These are phyloP conservation scores for Penicillium vulpinum DNA, from an alignment of 2,329 filamentous ascomycete species.

Conservation along the genomic window DNA sequence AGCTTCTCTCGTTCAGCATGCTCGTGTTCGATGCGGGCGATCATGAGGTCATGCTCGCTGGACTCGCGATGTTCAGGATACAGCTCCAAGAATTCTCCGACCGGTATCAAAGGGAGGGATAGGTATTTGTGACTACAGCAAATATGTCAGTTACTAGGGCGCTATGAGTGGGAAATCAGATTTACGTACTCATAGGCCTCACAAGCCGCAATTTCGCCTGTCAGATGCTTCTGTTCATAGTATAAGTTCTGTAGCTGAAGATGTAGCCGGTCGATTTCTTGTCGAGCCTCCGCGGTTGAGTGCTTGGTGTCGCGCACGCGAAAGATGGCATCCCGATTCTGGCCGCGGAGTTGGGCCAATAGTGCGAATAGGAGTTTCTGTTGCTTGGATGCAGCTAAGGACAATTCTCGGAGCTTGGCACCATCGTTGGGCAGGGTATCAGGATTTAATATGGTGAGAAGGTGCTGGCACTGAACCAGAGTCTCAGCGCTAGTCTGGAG, in stretches of 20 bases:
- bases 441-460: constrained; percentile 58
- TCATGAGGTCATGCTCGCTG: constrained; percentile 80
- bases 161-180: neutral
- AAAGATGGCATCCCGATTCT: constrained; percentile 80
- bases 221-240: constrained; percentile 90
- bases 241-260: constrained; percentile 93
- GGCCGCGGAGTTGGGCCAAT: constrained; percentile 74
- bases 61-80: constrained; percentile 73
- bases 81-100: constrained; percentile 74
- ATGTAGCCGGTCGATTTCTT: constrained; percentile 88
- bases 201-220: constrained; percentile 86
- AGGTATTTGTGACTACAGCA: constrained; percentile 70
- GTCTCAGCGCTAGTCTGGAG: constrained; percentile 72
- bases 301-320: constrained; percentile 82
- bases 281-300: constrained; percentile 78
- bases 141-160: constrained; percentile 9
- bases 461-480: constrained; percentile 66
- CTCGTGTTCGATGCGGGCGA: constrained; percentile 88
- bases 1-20: constrained; percentile 77
- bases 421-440: constrained; percentile 43
- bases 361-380: constrained; percentile 79
- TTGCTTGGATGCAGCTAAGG: constrained; percentile 66
- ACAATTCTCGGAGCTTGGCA: constrained; percentile 51
- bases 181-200: constrained; percentile 80
- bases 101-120: constrained; percentile 78